These are phyloP conservation scores for Saturnispora sanitii DNA, from an alignment of 805 yeast species.

Conservation along the genomic window DNA sequence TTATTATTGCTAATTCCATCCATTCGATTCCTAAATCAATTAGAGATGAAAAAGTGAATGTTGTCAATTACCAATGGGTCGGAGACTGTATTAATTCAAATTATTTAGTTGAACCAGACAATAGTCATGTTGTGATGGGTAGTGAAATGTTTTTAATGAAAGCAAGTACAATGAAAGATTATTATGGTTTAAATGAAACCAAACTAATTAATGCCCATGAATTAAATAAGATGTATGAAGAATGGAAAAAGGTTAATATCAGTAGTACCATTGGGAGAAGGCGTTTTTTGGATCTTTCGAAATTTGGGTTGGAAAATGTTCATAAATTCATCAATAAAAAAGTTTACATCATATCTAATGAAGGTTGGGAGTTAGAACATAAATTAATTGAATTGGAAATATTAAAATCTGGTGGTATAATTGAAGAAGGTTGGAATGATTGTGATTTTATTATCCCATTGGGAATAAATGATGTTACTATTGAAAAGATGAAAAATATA, in stretches of 20 bases:
- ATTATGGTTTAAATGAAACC: constrained; percentile 52
- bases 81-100: constrained; percentile 46
- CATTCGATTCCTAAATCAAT: not conserved
- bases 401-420: constrained; percentile 8
- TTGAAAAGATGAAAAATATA: not conserved
- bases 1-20: constrained; percentile 30
- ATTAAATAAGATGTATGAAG: not conserved
- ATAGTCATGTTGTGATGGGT: constrained; percentile 38
- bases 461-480: not conserved
- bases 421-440: constrained; percentile 1
- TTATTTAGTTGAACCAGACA: constrained; percentile 45
- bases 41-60: constrained; percentile 33
- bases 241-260: not conserved
- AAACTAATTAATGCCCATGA: constrained; percentile 12
- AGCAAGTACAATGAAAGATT: constrained; percentile 37
- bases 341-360: not conserved
- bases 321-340: not conserved
- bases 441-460: constrained; percentile 1
- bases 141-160: constrained; percentile 11
- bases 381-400: constrained; percentile 2
- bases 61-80: constrained; percentile 64
- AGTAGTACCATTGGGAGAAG: too few relatives aligned
- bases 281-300: too few relatives aligned
- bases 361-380: constrained; percentile 2
- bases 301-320: not conserved